phyloP scores from a whole-genome alignment of 2,329 filamentous ascomycete species.

The Diatrype stigma region DNA sequence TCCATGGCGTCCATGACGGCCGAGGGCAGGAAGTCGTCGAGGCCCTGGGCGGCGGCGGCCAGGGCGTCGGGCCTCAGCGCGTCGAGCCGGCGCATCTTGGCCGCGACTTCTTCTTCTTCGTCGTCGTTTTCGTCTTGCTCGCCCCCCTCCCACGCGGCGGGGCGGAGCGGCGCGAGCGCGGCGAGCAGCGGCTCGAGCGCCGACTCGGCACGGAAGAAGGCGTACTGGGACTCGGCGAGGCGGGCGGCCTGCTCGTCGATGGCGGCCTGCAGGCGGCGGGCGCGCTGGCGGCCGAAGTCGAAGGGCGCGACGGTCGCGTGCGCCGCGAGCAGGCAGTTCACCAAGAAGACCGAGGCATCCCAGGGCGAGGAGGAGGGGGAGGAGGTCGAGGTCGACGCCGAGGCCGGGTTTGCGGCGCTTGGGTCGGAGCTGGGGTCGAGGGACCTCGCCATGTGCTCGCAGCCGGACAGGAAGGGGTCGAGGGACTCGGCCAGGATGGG shows the following conservation, averaged over 20 bases:
- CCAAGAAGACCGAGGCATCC: conserved; percentile 63
- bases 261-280: conserved; percentile 51
- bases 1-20: conserved; percentile 89
- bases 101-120: conserved; percentile 43
- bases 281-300: conserved; percentile 58
- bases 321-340: conserved; percentile 66
- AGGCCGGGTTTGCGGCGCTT: conserved; percentile 43
- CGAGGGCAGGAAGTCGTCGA: conserved; percentile 90
- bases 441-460: conserved; percentile 61
- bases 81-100: conserved; percentile 49
- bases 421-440: conserved; percentile 57
- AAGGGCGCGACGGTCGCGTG: conserved; percentile 53
- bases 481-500: conserved; percentile 73
- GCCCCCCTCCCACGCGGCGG: too few relatives aligned
- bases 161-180: conserved; percentile 40
- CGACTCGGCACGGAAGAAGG: conserved; percentile 70
- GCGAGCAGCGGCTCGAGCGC: conserved; percentile 64
- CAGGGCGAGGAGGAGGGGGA: too few relatives aligned
- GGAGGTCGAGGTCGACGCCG: too few relatives aligned
- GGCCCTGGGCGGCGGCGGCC: conserved; percentile 63
- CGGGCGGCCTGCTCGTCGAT: conserved; percentile 52
- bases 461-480: conserved; percentile 79
- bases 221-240: conserved; percentile 64
- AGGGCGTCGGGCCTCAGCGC: conserved; percentile 59
- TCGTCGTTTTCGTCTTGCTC: too few relatives aligned